Percentiles rank a stretch among this genome's conserved stretches.
Conservation (phyloP, 495 filamentous ascomycete species). For the Niebla homalea region DNA sequence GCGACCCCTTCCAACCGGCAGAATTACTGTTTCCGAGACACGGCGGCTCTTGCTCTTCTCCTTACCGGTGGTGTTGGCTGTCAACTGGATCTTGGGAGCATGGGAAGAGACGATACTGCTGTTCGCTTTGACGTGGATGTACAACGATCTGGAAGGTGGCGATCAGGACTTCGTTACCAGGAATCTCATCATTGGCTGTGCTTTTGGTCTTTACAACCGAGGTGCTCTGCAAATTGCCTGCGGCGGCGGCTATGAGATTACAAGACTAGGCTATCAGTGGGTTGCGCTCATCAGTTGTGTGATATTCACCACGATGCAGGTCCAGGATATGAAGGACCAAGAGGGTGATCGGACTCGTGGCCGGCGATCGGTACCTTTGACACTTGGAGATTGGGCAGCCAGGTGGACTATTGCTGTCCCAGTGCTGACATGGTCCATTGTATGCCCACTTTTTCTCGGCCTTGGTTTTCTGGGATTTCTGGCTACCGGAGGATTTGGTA, state of each 20-base stretch:
- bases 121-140: constrained; percentile 20
- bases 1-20: constrained; percentile 21
- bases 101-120: constrained; percentile 14
- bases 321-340: constrained; percentile 32
- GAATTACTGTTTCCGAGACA: constrained; percentile 12
- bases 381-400: constrained; percentile 24
- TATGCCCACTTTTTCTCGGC: no score
- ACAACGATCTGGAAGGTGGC: constrained; percentile 24
- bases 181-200: constrained; percentile 22
- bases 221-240: constrained; percentile 18
- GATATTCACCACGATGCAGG: constrained; percentile 31
- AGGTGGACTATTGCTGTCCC: constrained; percentile 23
- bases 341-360: constrained; percentile 26
- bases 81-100: constrained; percentile 10
- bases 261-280: constrained; percentile 19
- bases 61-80: constrained; percentile 1
- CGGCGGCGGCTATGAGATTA: not conserved
- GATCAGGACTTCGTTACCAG: constrained; percentile 14
- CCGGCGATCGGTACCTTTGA: constrained; percentile 23
- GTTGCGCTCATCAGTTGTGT: constrained; percentile 23
- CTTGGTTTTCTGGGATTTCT: no score
- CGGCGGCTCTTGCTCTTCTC: constrained; percentile 7
- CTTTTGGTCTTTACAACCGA: constrained; percentile 17
- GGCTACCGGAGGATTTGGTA: no score
- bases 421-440: constrained; percentile 23